A percentile compares a stretch with the other conserved stretches of the same genome.
These are phyloP conservation scores for Haematococcus lacustris DNA, from an alignment of 139 green algal genomes.

Conservation along the genomic window DNA sequence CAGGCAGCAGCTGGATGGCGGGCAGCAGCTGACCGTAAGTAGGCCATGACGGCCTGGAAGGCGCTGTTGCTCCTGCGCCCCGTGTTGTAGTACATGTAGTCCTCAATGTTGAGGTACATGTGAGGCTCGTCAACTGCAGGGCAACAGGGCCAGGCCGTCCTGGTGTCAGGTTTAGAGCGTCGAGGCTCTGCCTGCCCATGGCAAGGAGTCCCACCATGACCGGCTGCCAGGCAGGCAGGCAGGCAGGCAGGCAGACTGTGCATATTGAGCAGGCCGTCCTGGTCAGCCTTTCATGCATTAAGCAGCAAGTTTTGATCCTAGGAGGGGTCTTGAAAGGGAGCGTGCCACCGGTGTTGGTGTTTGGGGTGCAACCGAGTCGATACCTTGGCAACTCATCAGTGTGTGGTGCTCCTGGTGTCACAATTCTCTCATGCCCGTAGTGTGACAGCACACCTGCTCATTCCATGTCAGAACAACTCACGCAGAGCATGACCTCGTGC, in stretches of 20 bases:
- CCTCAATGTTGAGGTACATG: slow-evolving; percentile 82
- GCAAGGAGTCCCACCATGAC: too few species aligned
- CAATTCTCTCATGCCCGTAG: too few species aligned
- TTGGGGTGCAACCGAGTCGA: too few species aligned
- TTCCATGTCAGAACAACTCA: not conserved
- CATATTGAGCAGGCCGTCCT: not conserved
- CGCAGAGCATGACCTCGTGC: not conserved
- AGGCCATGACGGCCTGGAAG: slow-evolving; percentile 34
- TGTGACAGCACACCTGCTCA: too few species aligned
- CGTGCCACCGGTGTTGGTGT: too few species aligned
- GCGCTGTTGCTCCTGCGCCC: slow-evolving; percentile 16
- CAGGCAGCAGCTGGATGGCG: not conserved
- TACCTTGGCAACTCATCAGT: not conserved
- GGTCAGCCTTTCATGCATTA: not conserved
- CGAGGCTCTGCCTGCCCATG: too few species aligned
- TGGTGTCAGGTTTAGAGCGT: not conserved
- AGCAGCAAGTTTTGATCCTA: too few species aligned
- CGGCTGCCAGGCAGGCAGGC: not conserved
- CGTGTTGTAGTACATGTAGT: slow-evolving; percentile 54
- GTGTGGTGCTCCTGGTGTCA: too few species aligned
- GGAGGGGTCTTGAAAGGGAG: too few species aligned
- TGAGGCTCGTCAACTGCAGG: too few species aligned
- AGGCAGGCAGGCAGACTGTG: not conserved
- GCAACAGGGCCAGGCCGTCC: not conserved
- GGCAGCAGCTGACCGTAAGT: slow-evolving; percentile 11